Evolutionary conservation across 2,329 filamentous ascomycete species (phyloP).

Genomic region (Phyllosticta ampelicida): DNA sequence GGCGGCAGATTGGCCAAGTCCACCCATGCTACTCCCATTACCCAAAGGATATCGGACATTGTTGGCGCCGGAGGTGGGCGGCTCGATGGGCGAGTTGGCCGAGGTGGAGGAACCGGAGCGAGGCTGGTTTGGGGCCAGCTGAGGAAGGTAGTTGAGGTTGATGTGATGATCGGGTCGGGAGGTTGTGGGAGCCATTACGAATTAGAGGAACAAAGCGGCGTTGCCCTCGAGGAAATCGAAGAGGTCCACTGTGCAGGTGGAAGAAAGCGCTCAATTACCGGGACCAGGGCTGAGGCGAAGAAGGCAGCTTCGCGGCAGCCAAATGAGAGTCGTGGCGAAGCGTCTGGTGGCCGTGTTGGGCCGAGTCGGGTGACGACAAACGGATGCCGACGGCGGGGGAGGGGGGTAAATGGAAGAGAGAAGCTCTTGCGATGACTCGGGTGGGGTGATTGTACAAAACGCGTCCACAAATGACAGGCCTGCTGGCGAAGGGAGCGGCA

Average conservation of each 20-base stretch:
- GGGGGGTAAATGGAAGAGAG: background rate
- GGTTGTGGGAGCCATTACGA: constrained; percentile 72
- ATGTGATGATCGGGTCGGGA: constrained; percentile 73
- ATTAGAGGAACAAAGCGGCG: constrained; percentile 43
- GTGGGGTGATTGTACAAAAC: constrained; percentile 15
- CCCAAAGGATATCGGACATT: constrained; percentile 62
- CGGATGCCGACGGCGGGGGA: no score
- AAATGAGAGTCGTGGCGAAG: constrained; percentile 29
- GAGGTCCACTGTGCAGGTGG: background rate
- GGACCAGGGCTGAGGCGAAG: constrained; percentile 27
- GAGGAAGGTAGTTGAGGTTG: constrained; percentile 69
- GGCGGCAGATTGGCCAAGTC: constrained; percentile 39
- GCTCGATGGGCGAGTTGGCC: constrained; percentile 70
- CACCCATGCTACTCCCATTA: constrained; percentile 51
- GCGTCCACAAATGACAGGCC: constrained; percentile 19
- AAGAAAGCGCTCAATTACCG: constrained; percentile 24
- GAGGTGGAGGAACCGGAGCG: constrained; percentile 71
- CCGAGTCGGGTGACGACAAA: constrained; percentile 6
- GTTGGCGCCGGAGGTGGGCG: constrained; percentile 45
- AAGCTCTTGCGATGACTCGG: constrained; percentile 4
- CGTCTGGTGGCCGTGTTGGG: constrained; percentile 19
- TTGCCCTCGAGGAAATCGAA: constrained; percentile 8
- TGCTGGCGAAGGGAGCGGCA: constrained; percentile 16
- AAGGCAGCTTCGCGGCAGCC: constrained; percentile 28
- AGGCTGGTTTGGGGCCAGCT: constrained; percentile 53